phyloP scores from a whole-genome alignment of 148 eudicot genomes.

The Vaccinium darrowii region DNA sequence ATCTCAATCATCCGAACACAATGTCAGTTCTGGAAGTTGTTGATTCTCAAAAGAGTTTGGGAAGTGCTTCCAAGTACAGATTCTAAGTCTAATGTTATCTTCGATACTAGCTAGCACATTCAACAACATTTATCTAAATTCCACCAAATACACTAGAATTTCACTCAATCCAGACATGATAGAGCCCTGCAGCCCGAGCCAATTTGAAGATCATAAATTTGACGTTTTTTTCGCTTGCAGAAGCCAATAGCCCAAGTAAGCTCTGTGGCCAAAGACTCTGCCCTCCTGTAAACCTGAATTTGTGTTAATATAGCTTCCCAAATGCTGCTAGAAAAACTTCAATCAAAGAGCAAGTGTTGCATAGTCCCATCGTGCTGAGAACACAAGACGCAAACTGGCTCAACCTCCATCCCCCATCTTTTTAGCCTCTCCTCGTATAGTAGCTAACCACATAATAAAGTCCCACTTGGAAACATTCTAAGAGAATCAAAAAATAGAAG shows the following conservation, averaged over 20 bases:
- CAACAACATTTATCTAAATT: background rate
- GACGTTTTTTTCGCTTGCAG: background rate
- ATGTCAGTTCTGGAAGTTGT: background rate
- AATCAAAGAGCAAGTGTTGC: background rate
- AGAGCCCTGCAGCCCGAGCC: background rate
- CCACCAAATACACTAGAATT: background rate
- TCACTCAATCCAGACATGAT: background rate
- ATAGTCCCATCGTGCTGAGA: too few species aligned
- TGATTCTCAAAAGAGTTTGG: background rate
- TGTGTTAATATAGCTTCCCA: constrained; percentile 31
- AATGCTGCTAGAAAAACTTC: constrained; percentile 24
- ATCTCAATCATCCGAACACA: too few species aligned
- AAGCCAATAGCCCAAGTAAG: background rate
- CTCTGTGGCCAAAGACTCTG: background rate
- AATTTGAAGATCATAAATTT: background rate
- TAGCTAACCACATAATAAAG: too few species aligned
- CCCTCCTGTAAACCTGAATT: background rate
- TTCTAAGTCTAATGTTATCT: background rate
- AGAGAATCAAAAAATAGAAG: too few species aligned
- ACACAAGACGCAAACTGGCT: too few species aligned
- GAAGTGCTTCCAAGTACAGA: background rate
- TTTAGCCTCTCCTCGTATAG: too few species aligned
- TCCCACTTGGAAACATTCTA: too few species aligned
- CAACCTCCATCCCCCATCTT: too few species aligned
- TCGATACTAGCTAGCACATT: background rate